phyloP scores from a whole-genome alignment of 2,329 filamentous ascomycete species.

The Colletotrichum sidae region DNA sequence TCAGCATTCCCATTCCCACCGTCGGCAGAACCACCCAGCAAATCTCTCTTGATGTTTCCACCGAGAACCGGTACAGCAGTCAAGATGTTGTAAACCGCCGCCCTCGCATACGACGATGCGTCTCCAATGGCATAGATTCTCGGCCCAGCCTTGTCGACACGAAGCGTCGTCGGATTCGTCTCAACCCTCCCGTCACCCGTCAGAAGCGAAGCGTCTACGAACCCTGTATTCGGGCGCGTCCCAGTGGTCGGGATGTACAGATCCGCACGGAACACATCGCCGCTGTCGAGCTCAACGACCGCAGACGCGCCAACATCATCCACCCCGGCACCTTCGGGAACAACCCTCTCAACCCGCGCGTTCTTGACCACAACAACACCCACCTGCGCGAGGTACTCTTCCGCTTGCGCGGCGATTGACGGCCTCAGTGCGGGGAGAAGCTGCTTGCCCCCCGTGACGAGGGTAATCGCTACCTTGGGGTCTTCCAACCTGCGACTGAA shows the following conservation, averaged over 20 bases:
- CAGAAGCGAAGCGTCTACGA: conserved; percentile 47
- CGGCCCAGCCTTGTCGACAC: conserved; percentile 46
- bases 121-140: conserved; percentile 62
- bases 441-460: conserved; percentile 52
- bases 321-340: conserved; percentile 45
- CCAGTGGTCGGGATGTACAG: conserved; percentile 62
- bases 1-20: conserved; percentile 21
- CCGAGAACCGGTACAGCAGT: conserved; percentile 55
- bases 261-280: conserved; percentile 53
- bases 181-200: conserved; percentile 50
- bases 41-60: conserved; percentile 61
- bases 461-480: conserved; percentile 56
- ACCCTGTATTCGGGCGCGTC: conserved; percentile 53
- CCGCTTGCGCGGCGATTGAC: conserved; percentile 53
- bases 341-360: conserved; percentile 48
- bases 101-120: conserved; percentile 51
- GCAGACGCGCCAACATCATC: conserved; percentile 43
- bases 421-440: conserved; percentile 56
- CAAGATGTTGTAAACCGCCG: conserved; percentile 56
- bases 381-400: conserved; percentile 53
- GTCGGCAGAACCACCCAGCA: conserved; percentile 51
- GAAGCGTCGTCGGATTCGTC: conserved; percentile 50
- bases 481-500: conserved; percentile 46
- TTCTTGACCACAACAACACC: conserved; percentile 61
- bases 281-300: conserved; percentile 53